Conservation (phyloP, 768 basidiomycete genomes). For the Psilocybe cubensis region DNA sequence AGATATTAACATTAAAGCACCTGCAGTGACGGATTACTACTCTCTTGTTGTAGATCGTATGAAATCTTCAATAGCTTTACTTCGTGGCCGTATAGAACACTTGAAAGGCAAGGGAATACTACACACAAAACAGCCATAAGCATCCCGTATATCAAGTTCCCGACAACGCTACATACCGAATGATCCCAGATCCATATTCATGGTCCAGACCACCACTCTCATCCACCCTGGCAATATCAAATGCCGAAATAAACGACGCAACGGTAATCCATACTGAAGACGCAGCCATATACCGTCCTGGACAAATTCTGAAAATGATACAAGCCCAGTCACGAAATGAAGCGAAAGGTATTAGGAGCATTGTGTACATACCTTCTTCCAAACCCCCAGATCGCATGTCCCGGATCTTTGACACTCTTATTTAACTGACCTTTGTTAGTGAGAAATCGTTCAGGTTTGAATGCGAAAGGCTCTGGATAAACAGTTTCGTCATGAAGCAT, state of each 20-base stretch:
- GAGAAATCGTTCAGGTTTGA: constrained; percentile 43
- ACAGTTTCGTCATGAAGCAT: constrained; percentile 40
- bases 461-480: constrained; percentile 40
- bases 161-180: constrained; percentile 23
- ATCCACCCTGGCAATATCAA: constrained; percentile 20
- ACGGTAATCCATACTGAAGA: constrained; percentile 25
- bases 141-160: no score
- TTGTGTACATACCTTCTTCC: constrained; percentile 22
- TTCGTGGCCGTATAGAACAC: constrained; percentile 19
- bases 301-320: constrained; percentile 17
- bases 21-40: no score
- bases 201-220: constrained; percentile 9
- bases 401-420: constrained; percentile 25
- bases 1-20: no score
- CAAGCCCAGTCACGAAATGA: not conserved
- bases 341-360: not conserved
- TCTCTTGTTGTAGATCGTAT: constrained; percentile 13
- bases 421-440: constrained; percentile 21
- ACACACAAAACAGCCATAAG: not conserved
- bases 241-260: constrained; percentile 23
- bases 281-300: constrained; percentile 25
- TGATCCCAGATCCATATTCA: constrained; percentile 14
- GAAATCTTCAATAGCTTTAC: constrained; percentile 11
- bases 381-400: constrained; percentile 32
- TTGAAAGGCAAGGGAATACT: constrained; percentile 18